Evolutionary conservation across 768 basidiomycete genomes (phyloP).

Genomic region (Sarcomyxa edulis): DNA sequence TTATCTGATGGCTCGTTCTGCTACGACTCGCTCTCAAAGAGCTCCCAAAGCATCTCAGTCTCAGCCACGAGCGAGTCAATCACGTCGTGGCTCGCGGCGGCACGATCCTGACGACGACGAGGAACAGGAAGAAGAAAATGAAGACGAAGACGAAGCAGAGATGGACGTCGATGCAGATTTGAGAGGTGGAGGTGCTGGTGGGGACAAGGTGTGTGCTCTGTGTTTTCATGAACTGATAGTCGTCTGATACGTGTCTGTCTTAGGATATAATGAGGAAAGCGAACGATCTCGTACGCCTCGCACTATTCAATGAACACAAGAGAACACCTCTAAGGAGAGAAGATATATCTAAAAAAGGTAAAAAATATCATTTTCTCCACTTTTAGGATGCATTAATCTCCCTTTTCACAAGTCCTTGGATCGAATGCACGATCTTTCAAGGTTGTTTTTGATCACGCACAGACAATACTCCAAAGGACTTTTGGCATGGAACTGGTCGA

Average conservation of each 20-base stretch:
- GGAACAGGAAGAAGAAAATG: slow-evolving; percentile 32
- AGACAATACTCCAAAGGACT: slow-evolving; percentile 52
- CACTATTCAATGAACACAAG: slow-evolving; percentile 75
- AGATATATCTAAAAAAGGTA: slow-evolving; percentile 86
- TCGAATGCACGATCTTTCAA: slow-evolving; percentile 54
- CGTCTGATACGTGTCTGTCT: neutral
- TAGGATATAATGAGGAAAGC: slow-evolving; percentile 68
- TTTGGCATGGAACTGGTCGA: slow-evolving; percentile 88
- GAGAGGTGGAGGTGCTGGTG: slow-evolving; percentile 16
- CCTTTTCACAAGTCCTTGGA: slow-evolving; percentile 24
- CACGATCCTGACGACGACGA: slow-evolving; percentile 16
- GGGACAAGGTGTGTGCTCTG: neutral
- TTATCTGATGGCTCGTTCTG: slow-evolving; percentile 27
- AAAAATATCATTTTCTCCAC: neutral
- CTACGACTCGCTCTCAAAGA: slow-evolving; percentile 35
- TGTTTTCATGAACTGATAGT: neutral
- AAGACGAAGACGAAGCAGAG: slow-evolving; percentile 30
- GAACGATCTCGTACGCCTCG: slow-evolving; percentile 69
- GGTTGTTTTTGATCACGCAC: slow-evolving; percentile 57
- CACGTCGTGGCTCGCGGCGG: slow-evolving; percentile 25
- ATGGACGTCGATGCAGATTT: slow-evolving; percentile 24
- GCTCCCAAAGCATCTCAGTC: slow-evolving; percentile 30
- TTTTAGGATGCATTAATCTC: neutral
- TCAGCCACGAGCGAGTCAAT: slow-evolving; percentile 29
- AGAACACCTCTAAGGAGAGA: slow-evolving; percentile 65